Evolutionary conservation across 2,329 filamentous ascomycete species (phyloP).

Genomic region (Alternaria panax): DNA sequence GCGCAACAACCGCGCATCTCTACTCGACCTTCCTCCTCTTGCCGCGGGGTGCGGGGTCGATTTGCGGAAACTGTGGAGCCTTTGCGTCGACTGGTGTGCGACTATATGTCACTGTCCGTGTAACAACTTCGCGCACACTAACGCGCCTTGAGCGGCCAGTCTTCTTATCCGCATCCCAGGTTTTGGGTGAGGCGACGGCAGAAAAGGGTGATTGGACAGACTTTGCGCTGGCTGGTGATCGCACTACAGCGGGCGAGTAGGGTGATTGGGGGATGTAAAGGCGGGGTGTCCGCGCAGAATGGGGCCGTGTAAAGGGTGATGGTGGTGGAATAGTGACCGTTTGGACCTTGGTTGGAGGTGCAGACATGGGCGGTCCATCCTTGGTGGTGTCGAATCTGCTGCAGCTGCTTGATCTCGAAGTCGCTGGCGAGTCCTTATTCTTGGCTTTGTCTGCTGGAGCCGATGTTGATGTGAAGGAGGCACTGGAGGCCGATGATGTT

Average conservation of each 20-base stretch:
- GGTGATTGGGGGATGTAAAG: slow-evolving; percentile 82
- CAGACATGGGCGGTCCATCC: slow-evolving; percentile 52
- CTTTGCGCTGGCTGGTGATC: slow-evolving; percentile 72
- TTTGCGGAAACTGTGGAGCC: slow-evolving; percentile 60
- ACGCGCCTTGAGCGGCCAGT: slow-evolving; percentile 66
- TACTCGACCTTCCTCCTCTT: slow-evolving; percentile 82
- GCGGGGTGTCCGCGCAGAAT: slow-evolving; percentile 65
- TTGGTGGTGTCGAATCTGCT: slow-evolving; percentile 46
- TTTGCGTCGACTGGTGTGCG: slow-evolving; percentile 54
- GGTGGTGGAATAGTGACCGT: slow-evolving; percentile 67
- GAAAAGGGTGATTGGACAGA: slow-evolving; percentile 72
- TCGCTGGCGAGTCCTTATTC: slow-evolving; percentile 36
- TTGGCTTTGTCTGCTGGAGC: slow-evolving; percentile 37
- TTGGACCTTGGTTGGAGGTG: slow-evolving; percentile 55
- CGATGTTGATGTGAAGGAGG: slow-evolving; percentile 47
- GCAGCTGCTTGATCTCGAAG: slow-evolving; percentile 50
- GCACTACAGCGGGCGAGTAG: slow-evolving; percentile 65
- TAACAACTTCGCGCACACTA: slow-evolving; percentile 86
- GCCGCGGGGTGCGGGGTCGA: slow-evolving; percentile 89
- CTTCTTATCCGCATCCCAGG: slow-evolving; percentile 78
- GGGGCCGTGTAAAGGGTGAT: slow-evolving; percentile 69
- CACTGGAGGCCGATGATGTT: slow-evolving; percentile 48
- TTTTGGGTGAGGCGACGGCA: slow-evolving; percentile 72
- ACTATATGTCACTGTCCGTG: slow-evolving; percentile 92
- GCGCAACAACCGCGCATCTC: slow-evolving; percentile 22